Conservation (phyloP, 23 red algal species). For the Gracilaria vermiculophylla region DNA sequence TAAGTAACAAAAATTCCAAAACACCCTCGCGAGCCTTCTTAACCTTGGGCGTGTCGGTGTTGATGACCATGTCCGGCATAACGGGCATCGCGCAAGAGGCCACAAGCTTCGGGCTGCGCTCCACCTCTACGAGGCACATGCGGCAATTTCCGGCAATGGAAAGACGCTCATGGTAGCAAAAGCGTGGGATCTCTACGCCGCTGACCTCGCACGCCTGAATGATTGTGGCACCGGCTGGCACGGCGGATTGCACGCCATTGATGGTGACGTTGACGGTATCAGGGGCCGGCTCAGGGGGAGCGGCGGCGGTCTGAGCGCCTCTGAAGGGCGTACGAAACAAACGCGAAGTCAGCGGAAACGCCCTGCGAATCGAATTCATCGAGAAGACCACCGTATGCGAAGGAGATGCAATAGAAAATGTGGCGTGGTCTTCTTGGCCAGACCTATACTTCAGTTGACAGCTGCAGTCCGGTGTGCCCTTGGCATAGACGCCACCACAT, state of each 20-base stretch:
- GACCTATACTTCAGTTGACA: too few relatives aligned
- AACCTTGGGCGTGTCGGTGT: slow-evolving; percentile 81
- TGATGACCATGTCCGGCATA: slow-evolving; percentile 95
- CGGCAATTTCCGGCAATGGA: slow-evolving; percentile 98
- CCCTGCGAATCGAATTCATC: slow-evolving; percentile 5
- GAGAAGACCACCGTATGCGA: background rate
- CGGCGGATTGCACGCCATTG: slow-evolving; percentile 71
- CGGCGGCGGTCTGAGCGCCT: slow-evolving; percentile 7
- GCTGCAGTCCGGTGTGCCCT: too few relatives aligned
- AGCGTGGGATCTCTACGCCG: slow-evolving; percentile 96
- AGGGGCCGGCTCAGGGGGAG: slow-evolving; percentile 9
- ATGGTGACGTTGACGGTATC: slow-evolving; percentile 78
- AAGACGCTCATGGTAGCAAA: slow-evolving; percentile 99
- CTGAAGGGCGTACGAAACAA: background rate
- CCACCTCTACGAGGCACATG: slow-evolving; percentile 99
- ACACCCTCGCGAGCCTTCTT: slow-evolving; percentile 96
- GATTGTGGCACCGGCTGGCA: slow-evolving; percentile 81
- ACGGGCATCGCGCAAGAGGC: slow-evolving; percentile 99
- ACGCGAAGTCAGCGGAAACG: background rate
- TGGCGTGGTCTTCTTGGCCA: too few relatives aligned
- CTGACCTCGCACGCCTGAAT: slow-evolving; percentile 89
- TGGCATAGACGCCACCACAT: too few relatives aligned
- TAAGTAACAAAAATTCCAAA: slow-evolving; percentile 94
- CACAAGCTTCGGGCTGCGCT: slow-evolving; percentile 95
- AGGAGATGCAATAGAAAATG: too few relatives aligned